A percentile compares a stretch with the other conserved stretches of the same genome.
These are phyloP conservation scores for Neopestalotiopsis clavispora DNA, from an alignment of 2,329 filamentous ascomycete species.

Conservation along the genomic window DNA sequence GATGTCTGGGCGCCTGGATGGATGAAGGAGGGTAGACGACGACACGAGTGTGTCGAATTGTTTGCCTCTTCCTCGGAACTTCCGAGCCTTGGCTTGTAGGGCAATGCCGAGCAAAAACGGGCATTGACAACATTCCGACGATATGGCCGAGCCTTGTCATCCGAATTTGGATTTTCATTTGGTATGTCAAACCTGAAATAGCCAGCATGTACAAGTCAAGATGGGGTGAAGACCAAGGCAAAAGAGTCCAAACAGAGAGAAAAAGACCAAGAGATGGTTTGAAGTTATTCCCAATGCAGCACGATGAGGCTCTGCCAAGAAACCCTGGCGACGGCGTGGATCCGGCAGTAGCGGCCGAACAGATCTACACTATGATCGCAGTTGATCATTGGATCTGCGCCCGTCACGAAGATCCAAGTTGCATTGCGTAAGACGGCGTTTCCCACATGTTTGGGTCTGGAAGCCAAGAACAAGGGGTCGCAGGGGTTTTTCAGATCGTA, in stretches of 20 bases:
- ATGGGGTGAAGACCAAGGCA: neutral
- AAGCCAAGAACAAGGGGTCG: slow-evolving; percentile 1
- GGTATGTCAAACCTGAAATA: neutral
- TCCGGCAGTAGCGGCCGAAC: slow-evolving; percentile 10
- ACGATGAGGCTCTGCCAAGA: slow-evolving; percentile 17
- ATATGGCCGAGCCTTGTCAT: neutral
- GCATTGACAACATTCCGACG: too few relatives aligned
- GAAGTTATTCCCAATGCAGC: slow-evolving; percentile 16
- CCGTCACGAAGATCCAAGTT: slow-evolving; percentile 8
- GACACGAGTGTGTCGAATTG: neutral
- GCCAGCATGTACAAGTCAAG: neutral
- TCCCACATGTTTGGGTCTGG: neutral
- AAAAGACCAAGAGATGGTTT: neutral
- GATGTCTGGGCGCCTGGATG: neutral
- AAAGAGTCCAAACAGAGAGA: too few relatives aligned
- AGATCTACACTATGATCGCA: slow-evolving; percentile 11
- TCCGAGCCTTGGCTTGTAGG: neutral
- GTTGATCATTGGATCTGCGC: slow-evolving; percentile 19
- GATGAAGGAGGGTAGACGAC: neutral
- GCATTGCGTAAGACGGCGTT: slow-evolving; percentile 12
- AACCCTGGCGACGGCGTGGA: slow-evolving; percentile 8
- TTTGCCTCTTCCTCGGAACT: neutral
- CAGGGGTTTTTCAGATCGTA: neutral
- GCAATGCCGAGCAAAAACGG: too few relatives aligned
- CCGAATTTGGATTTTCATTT: neutral